Evolutionary conservation across 768 basidiomycete genomes (phyloP), one percentile per base, ranked within the genome.

Genomic region (Suillus subaureus): DNA sequence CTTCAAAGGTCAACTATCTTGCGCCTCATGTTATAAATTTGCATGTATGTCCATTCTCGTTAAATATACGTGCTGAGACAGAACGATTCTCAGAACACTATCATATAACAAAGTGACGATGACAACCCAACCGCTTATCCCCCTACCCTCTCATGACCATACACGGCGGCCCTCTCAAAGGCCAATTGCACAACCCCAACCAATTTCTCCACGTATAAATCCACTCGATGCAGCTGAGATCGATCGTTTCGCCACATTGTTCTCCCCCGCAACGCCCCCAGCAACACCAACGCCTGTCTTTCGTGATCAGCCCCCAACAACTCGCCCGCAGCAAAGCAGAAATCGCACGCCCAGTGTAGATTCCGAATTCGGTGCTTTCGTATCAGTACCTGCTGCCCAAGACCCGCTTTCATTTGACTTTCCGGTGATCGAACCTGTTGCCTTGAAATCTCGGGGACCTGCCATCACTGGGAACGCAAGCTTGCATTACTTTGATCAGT

Each of bases 291-390:
- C 65, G 1, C 47, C 28, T 15, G 47, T 61, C 2, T 3, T 39
- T 18, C n/a, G 55, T 1, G 66, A 62, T 16, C 58, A 45, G 15
- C 12, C 37, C 0, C 57, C 52, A 11, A 4, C 49, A 28, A 47
- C 61, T 35, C 51, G 31, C 4, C 57, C 37, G 62, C 49, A 16
- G 33, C 69, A 11, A 21, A 43, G 57, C 33, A 71, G 64, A 21
- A 70, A 55, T 61, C 70, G 68, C 26, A 67, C 71, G 0, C 68
- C 60, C 37, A 57, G 65, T 13, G 66, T 79, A 7, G 81, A 82
- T 69, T 84, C 83, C 0, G 88, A 89, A 23, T 89, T 88, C 70
- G 87, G 88, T 12, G 78, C 86, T 0, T 89, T 89, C 61, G 85
- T 90, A 2, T 85, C 85, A 4, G 87, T 89, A 1, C 78, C 84